Conservation (phyloP, 73 alveolate genomes). For the Breviolum minutum region DNA sequence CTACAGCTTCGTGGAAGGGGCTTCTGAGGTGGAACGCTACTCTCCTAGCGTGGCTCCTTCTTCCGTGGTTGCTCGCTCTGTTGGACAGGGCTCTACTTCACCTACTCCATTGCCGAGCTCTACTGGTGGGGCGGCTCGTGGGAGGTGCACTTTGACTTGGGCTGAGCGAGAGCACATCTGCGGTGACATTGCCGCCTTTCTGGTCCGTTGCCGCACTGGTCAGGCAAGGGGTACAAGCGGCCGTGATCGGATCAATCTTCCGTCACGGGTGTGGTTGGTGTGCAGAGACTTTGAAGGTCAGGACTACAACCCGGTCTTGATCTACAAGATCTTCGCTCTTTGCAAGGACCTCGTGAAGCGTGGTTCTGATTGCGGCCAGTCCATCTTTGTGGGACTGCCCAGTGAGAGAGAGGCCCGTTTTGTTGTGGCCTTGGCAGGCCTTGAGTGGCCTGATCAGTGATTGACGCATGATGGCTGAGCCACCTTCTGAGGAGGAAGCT, state of each 20-base stretch:
- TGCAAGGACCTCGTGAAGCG: not conserved
- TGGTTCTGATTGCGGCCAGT: not conserved
- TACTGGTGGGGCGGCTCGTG: too few species aligned
- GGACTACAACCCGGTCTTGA: not conserved
- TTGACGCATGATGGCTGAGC: not conserved
- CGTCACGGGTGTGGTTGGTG: not conserved
- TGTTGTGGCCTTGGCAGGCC: not conserved
- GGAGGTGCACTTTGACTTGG: not conserved
- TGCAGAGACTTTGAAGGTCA: not conserved
- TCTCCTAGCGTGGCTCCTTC: too few species aligned
- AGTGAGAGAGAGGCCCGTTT: not conserved
- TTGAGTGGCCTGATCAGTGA: not conserved
- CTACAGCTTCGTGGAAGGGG: too few species aligned
- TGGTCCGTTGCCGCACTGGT: not conserved
- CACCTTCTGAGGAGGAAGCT: not conserved
- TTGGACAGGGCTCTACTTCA: too few species aligned
- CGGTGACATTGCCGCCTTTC: not conserved
- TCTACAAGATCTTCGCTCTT: not conserved
- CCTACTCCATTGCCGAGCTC: too few species aligned
- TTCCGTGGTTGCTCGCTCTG: too few species aligned
- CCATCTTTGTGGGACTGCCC: not conserved
- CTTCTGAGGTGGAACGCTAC: too few species aligned
- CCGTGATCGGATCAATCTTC: not conserved
- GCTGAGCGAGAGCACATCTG: not conserved
- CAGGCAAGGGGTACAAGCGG: not conserved